phyloP scores from a whole-genome alignment of 768 basidiomycete species.

The Pulveroboletus ravenelii region DNA sequence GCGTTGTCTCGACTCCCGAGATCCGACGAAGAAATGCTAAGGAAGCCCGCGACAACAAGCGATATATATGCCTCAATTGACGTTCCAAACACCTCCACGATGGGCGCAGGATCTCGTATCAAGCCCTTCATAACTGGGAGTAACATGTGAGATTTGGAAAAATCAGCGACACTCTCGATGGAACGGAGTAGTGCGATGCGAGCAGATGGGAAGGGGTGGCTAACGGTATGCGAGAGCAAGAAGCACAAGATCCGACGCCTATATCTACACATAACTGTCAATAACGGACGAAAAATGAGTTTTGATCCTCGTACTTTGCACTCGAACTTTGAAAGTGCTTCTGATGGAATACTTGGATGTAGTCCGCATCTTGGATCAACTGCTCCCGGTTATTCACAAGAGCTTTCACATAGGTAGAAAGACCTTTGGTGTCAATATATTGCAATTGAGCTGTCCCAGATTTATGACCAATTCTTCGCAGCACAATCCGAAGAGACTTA shows the following conservation, averaged over 20 bases:
- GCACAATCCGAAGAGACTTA: constrained; percentile 29
- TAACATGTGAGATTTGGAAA: constrained; percentile 48
- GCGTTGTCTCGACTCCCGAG: constrained; percentile 41
- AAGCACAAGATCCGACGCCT: constrained; percentile 70
- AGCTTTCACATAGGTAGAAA: constrained; percentile 51
- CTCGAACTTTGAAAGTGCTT: constrained; percentile 46
- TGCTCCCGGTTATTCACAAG: constrained; percentile 51
- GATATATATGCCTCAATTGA: constrained; percentile 33
- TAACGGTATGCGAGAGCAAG: constrained; percentile 72
- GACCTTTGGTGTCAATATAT: constrained; percentile 63
- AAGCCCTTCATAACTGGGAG: constrained; percentile 51
- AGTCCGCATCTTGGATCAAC: constrained; percentile 52
- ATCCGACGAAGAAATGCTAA: constrained; percentile 39
- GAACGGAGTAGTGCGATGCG: constrained; percentile 52
- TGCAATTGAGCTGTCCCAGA: constrained; percentile 46
- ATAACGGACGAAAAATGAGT: constrained; percentile 31
- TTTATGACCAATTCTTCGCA: constrained; percentile 6
- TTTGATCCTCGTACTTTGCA: constrained; percentile 36
- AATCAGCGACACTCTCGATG: constrained; percentile 38
- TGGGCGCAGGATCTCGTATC: constrained; percentile 18
- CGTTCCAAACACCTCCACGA: constrained; percentile 35
- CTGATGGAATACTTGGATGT: constrained; percentile 56
- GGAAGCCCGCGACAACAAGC: constrained; percentile 46
- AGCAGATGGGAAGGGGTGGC: constrained; percentile 44
- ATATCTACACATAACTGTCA: constrained; percentile 41